Evolutionary conservation across 768 basidiomycete species (phyloP).

Genomic region (Polyporus arcularius): DNA sequence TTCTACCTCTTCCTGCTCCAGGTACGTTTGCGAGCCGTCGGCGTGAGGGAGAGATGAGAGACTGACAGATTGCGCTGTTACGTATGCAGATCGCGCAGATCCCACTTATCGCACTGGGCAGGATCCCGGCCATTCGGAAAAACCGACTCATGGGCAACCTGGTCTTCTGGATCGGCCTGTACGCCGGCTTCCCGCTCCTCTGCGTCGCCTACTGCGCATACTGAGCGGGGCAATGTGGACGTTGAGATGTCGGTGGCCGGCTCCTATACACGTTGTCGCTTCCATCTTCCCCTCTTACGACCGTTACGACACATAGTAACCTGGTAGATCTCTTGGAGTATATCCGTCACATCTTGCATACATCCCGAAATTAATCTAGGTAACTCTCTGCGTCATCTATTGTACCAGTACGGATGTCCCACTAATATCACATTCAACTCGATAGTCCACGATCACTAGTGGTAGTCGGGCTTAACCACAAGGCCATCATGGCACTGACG

Average conservation of each 20-base stretch:
- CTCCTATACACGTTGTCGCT: too few species aligned
- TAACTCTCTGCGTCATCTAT: too few species aligned
- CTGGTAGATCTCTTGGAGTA: neutral
- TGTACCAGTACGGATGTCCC: too few species aligned
- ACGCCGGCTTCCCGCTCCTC: slow-evolving; percentile 89
- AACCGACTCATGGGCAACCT: slow-evolving; percentile 83
- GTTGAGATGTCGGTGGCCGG: too few species aligned
- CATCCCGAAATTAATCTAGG: neutral
- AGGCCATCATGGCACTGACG: too few species aligned
- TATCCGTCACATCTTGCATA: neutral
- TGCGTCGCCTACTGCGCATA: slow-evolving; percentile 75
- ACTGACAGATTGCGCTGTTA: too few species aligned
- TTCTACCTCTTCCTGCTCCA: slow-evolving; percentile 17
- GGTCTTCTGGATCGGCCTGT: slow-evolving; percentile 93
- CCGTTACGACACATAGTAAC: too few species aligned
- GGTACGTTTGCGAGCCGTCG: slow-evolving; percentile 51
- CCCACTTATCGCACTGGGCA: slow-evolving; percentile 83
- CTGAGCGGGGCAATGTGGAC: slow-evolving; percentile 28
- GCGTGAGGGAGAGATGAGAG: neutral
- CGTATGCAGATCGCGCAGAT: slow-evolving; percentile 78
- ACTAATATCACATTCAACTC: too few species aligned
- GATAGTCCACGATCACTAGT: too few species aligned
- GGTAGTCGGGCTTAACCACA: too few species aligned
- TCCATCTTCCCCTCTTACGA: too few species aligned
- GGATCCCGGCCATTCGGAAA: slow-evolving; percentile 72